Percentiles rank a stretch among this genome's conserved stretches.
Evolutionary conservation across 305 asterid genomes (phyloP).

Genomic region (Solanum chacoense): DNA sequence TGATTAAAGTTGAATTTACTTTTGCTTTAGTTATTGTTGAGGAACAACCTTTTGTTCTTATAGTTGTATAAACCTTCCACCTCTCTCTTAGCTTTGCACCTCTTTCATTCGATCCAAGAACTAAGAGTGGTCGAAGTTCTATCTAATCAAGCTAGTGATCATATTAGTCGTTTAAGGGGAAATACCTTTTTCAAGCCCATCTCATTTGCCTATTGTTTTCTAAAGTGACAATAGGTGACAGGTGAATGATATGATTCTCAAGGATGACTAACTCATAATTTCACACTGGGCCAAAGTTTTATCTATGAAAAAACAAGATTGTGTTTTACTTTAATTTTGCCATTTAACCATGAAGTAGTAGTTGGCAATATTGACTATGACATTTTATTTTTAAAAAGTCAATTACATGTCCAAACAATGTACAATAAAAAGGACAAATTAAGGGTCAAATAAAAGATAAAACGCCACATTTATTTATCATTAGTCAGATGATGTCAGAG

Average conservation of each 20-base stretch:
- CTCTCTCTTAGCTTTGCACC: neutral
- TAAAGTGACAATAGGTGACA: no score
- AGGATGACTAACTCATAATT: neutral
- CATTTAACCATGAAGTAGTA: neutral
- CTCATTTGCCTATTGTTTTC: no score
- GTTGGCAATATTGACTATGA: neutral
- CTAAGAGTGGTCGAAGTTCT: no score
- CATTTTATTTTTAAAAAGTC: neutral
- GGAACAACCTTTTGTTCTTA: no score
- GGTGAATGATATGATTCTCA: no score
- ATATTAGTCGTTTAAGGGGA: no score
- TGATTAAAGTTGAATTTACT: no score
- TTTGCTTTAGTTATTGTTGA: no score
- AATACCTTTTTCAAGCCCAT: no score
- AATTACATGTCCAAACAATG: neutral
- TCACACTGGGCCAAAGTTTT: neutral
- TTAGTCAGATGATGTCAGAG: neutral
- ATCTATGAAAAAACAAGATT: neutral
- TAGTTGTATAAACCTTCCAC: neutral
- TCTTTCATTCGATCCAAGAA: no score
- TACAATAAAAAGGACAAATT: neutral
- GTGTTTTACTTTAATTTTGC: neutral
- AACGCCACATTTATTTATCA: neutral
- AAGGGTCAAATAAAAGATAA: neutral
- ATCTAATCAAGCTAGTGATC: no score